Conservation (phyloP, 768 basidiomycete genomes). For the Chalciporus piperatus region DNA sequence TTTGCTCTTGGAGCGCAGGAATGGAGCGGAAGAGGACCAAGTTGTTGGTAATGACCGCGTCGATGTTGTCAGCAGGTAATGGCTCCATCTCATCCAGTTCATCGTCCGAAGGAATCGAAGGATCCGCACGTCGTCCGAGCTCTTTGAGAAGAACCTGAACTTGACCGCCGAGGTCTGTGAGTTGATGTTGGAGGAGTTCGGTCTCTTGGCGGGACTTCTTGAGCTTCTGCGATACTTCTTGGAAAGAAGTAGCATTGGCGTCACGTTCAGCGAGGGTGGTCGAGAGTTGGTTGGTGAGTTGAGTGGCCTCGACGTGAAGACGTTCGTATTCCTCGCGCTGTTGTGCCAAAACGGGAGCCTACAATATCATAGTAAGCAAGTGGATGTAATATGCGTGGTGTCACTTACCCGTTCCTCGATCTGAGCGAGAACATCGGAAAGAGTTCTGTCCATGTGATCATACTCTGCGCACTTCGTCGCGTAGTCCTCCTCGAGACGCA, state of each 20-base stretch:
- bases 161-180: slow-evolving; percentile 82
- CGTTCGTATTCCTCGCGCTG: slow-evolving; percentile 89
- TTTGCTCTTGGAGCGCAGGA: slow-evolving; percentile 82
- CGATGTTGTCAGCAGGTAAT: slow-evolving; percentile 54
- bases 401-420: slow-evolving; percentile 78
- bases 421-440: slow-evolving; percentile 79
- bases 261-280: slow-evolving; percentile 77
- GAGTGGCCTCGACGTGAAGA: slow-evolving; percentile 71
- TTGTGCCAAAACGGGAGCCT: slow-evolving; percentile 90
- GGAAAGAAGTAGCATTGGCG: slow-evolving; percentile 47
- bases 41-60: slow-evolving; percentile 82
- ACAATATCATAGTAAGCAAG: slow-evolving; percentile 2
- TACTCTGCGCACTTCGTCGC: slow-evolving; percentile 78
- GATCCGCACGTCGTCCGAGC: slow-evolving; percentile 78
- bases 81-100: slow-evolving; percentile 49
- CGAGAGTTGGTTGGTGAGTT: slow-evolving; percentile 78
- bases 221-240: slow-evolving; percentile 63
- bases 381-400: too few relatives aligned
- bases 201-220: slow-evolving; percentile 58
- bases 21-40: slow-evolving; percentile 86
- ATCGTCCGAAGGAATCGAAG: slow-evolving; percentile 72
- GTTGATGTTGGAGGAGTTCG: slow-evolving; percentile 67
- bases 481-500: slow-evolving; percentile 80
- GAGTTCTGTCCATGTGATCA: slow-evolving; percentile 77
- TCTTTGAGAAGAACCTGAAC: slow-evolving; percentile 77